Conservation (phyloP, 805 yeast species). For the Candida ipomoeae region DNA sequence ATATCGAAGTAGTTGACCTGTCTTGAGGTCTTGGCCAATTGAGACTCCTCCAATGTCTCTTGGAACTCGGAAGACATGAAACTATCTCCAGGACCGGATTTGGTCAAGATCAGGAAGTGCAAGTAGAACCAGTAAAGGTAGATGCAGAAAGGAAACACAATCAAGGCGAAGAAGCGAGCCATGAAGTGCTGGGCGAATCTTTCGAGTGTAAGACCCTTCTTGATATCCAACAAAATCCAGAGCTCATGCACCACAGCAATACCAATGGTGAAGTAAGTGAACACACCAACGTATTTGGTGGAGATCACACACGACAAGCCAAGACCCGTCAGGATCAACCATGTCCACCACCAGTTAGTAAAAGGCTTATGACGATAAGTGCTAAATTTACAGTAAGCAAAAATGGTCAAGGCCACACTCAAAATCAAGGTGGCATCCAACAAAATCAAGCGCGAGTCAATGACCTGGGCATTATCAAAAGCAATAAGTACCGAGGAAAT, state of each 20-base stretch:
- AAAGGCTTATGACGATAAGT: conserved; percentile 64
- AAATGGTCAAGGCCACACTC: conserved; percentile 77
- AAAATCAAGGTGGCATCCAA: conserved; percentile 86
- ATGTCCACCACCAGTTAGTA: conserved; percentile 71
- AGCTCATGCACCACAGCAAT: conserved; percentile 78
- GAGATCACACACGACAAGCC: conserved; percentile 88
- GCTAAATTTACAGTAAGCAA: conserved; percentile 74
- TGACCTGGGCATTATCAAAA: conserved; percentile 85
- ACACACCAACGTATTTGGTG: conserved; percentile 93
- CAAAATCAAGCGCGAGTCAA: conserved; percentile 85
- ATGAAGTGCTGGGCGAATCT: conserved; percentile 64
- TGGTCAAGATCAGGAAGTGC: conserved; percentile 76
- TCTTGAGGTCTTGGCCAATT: conserved; percentile 65
- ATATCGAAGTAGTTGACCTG: conserved; percentile 72
- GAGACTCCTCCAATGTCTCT: conserved; percentile 83
- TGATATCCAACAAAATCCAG: conserved; percentile 80
- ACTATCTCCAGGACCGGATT: conserved; percentile 93
- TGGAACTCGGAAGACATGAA: conserved; percentile 96
- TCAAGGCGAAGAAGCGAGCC: conserved; percentile 67
- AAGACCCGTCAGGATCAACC: conserved; percentile 83
- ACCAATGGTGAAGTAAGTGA: conserved; percentile 87
- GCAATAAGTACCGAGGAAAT: conserved; percentile 72
- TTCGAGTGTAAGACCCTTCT: conserved; percentile 56
- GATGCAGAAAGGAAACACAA: conserved; percentile 75
- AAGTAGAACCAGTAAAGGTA: conserved; percentile 88